Percentiles rank a stretch among this genome's conserved stretches.
These are phyloP conservation scores for Carex pumila DNA, from an alignment of 176 grass and related monocot genomes.

Conservation along the genomic window DNA sequence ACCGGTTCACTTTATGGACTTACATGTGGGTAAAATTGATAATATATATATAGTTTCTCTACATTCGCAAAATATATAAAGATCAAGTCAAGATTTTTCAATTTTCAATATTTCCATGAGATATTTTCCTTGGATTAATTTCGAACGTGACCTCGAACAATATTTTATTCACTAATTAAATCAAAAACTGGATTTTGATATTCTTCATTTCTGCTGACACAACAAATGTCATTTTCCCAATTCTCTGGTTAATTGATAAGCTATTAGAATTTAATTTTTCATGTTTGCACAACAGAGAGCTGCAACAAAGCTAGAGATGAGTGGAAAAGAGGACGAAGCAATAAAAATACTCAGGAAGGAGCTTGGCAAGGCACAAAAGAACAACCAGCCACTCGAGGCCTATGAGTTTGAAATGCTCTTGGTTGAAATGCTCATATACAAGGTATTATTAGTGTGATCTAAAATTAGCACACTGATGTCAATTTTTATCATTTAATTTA, in stretches of 20 bases:
- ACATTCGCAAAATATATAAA: neutral
- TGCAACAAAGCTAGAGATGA: constrained; percentile 10
- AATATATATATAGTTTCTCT: neutral
- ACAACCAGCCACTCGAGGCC: neutral
- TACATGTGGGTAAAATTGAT: neutral
- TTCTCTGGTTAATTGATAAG: neutral
- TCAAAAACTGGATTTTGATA: neutral
- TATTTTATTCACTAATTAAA: no score
- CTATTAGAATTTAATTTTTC: neutral
- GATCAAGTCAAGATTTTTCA: no score
- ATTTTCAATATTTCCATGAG: no score
- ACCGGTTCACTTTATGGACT: neutral
- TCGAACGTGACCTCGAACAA: no score
- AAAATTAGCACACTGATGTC: neutral
- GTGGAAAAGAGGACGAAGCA: neutral
- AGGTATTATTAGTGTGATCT: constrained; percentile 1
- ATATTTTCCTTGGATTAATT: no score
- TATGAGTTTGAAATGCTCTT: constrained; percentile 19
- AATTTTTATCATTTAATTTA: neutral
- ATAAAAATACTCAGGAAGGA: neutral
- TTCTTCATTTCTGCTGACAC: neutral
- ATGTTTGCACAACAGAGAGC: neutral
- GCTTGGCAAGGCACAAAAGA: neutral
- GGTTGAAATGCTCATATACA: constrained; percentile 24
- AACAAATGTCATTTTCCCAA: no score